Evolutionary conservation across 345 rosid genomes (phyloP).

Genomic region (Hypericum androsaemum): DNA sequence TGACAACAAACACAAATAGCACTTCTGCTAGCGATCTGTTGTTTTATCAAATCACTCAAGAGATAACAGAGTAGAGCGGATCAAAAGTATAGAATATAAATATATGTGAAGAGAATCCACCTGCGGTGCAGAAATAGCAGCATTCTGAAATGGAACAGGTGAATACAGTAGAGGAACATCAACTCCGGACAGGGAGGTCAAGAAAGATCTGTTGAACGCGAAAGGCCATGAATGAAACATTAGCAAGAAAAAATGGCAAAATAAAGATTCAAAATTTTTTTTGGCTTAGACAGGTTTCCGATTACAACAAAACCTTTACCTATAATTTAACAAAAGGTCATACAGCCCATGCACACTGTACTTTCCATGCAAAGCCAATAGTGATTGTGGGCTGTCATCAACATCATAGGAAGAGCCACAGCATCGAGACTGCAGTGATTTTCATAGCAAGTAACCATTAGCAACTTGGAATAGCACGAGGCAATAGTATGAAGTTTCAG

Average conservation of each 20-base stretch:
- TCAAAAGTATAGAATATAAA: not conserved
- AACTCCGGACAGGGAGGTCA: conserved; percentile 47
- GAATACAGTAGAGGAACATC: conserved; percentile 82
- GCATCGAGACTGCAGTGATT: conserved; percentile 54
- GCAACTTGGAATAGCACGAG: not conserved
- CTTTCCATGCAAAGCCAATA: conserved; percentile 62
- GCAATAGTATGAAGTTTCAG: not conserved
- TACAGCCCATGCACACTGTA: conserved; percentile 61
- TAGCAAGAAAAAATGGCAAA: conserved; percentile 6
- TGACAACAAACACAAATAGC: not conserved
- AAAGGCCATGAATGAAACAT: not conserved
- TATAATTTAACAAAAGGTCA: conserved; percentile 79
- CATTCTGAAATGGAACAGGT: conserved; percentile 67
- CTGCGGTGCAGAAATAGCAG: conserved; percentile 81
- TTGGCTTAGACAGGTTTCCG: not conserved
- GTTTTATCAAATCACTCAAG: no score
- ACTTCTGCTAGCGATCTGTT: not conserved
- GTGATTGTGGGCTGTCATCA: conserved; percentile 79
- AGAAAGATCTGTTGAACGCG: conserved; percentile 45
- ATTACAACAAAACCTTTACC: conserved; percentile 26
- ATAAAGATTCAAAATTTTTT: not conserved
- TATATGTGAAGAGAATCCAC: conserved; percentile 23
- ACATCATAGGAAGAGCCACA: conserved; percentile 41
- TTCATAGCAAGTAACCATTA: not conserved
- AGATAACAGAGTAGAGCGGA: no score